Percentiles rank a stretch among this genome's conserved stretches.
Conservation (phyloP, 2,329 filamentous ascomycete species). For the Ophiocordyceps robertsii region DNA sequence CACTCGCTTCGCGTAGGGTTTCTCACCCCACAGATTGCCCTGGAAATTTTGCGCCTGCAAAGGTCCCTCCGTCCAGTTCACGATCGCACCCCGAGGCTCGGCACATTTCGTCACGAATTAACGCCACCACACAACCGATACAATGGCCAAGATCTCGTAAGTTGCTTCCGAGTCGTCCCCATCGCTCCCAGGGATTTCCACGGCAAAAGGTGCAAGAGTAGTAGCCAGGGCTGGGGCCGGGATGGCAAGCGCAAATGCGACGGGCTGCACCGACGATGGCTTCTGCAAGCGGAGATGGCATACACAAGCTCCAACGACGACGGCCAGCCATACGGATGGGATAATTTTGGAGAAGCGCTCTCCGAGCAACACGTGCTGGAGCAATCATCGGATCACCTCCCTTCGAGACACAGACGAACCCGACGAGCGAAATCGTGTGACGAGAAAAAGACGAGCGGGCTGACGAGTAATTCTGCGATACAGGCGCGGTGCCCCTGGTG, state of each 20-base stretch:
- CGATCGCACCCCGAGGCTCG: slow-evolving; percentile 23
- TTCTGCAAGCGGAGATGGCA: too few species aligned
- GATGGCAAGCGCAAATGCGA: background rate
- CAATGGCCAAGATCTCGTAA: slow-evolving; percentile 53
- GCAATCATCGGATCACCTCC: background rate
- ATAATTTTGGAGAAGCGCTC: background rate
- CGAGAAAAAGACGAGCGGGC: background rate
- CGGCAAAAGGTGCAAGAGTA: slow-evolving; percentile 7
- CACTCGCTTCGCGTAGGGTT: slow-evolving; percentile 24
- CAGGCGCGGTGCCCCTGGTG: slow-evolving; percentile 85
- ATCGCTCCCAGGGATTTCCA: background rate
- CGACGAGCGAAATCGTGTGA: background rate
- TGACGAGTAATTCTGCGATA: background rate
- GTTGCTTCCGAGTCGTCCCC: slow-evolving; percentile 18
- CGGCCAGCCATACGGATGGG: background rate
- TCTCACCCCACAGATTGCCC: slow-evolving; percentile 23
- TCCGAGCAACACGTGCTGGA: background rate
- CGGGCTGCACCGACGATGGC: slow-evolving; percentile 3
- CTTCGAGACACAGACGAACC: slow-evolving; percentile 1
- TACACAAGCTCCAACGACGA: slow-evolving; percentile 3
- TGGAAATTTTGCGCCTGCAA: slow-evolving; percentile 20
- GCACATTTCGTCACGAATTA: slow-evolving; percentile 23
- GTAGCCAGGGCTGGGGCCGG: slow-evolving; percentile 2
- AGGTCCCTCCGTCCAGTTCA: slow-evolving; percentile 13
- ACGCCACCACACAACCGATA: slow-evolving; percentile 32